Evolutionary conservation across 805 yeast species (phyloP).

Genomic region (Grigorovia transvaalensis): DNA sequence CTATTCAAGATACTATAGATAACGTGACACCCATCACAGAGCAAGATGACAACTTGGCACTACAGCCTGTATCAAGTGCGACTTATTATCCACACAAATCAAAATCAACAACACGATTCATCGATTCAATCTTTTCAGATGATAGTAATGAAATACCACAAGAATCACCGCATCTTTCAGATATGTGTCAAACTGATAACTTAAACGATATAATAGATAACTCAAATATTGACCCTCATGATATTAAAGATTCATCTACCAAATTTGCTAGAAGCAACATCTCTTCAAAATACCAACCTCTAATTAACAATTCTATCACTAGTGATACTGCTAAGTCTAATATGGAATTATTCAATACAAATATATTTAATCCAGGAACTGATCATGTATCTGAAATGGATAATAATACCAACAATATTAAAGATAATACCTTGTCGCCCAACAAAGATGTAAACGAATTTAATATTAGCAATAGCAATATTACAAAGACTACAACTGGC

Average conservation of each 20-base stretch:
- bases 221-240: neutral
- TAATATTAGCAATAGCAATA: neutral
- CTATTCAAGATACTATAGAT: neutral
- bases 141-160: neutral
- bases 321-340: too few relatives aligned
- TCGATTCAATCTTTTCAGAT: constrained; percentile 1
- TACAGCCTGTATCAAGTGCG: constrained; percentile 60
- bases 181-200: neutral
- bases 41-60: constrained; percentile 8
- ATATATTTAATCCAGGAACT: too few relatives aligned
- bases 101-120: constrained; percentile 8
- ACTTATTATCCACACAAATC: constrained; percentile 62
- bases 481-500: neutral
- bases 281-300: neutral
- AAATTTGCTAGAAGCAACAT: neutral
- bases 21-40: too few relatives aligned
- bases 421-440: too few relatives aligned
- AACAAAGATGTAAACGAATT: too few relatives aligned
- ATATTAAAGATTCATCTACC: neutral
- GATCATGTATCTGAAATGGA: too few relatives aligned
- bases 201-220: neutral
- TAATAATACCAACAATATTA: too few relatives aligned
- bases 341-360: too few relatives aligned
- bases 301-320: too few relatives aligned
- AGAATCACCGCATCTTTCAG: neutral